Conservation (phyloP, 768 basidiomycete species). For the Mycena venus region DNA sequence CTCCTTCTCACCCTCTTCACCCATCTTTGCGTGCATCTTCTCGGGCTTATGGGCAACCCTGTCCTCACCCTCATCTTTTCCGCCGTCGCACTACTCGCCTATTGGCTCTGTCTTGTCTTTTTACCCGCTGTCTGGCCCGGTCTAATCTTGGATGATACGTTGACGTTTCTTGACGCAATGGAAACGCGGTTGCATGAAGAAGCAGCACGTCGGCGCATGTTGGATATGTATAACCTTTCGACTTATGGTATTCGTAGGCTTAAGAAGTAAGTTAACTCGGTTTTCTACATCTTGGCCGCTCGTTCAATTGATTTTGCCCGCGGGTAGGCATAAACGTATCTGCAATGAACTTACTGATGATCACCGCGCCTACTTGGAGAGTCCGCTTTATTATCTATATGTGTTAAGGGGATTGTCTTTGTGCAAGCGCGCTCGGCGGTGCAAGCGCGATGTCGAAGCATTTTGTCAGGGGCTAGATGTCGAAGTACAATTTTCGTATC, state of each 20-base stretch:
- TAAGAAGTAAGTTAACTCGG: not conserved
- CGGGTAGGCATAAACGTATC: not conserved
- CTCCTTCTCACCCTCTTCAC: not conserved
- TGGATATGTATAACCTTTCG: too few relatives aligned
- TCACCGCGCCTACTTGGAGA: not conserved
- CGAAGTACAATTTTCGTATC: too few relatives aligned
- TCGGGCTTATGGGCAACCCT: constrained; percentile 4
- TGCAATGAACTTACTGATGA: not conserved
- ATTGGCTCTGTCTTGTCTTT: not conserved
- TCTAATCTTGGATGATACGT: constrained; percentile 1
- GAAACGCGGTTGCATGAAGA: too few relatives aligned
- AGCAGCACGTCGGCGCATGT: too few relatives aligned
- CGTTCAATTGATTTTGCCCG: not conserved
- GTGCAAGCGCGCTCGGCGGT: constrained; percentile 6
- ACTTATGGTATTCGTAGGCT: not conserved
- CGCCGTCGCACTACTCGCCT: not conserved
- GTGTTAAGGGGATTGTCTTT: too few relatives aligned
- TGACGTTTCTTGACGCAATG: not conserved
- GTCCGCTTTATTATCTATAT: not conserved
- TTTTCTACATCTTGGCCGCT: not conserved
- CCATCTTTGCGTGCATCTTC: not conserved
- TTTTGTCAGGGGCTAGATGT: not conserved
- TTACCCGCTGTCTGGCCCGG: constrained; percentile 5
- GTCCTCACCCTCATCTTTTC: too few relatives aligned
- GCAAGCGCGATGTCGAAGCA: not conserved